Percentiles rank a stretch among this genome's conserved stretches.
These are phyloP conservation scores for Pseudopediastrum boryanum DNA, from an alignment of 139 green algal species.

Conservation along the genomic window DNA sequence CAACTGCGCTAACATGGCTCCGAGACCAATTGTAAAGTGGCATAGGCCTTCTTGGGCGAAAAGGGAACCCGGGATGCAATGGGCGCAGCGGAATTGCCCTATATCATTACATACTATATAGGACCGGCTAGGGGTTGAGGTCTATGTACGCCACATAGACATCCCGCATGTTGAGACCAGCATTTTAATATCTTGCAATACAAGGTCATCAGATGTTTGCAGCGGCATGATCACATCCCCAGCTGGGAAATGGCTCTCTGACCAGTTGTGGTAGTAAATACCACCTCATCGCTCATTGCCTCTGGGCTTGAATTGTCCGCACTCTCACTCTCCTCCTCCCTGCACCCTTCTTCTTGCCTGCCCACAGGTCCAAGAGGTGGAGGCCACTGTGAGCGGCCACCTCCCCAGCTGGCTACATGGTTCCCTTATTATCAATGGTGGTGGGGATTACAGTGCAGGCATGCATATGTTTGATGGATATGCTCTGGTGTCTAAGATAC, in stretches of 20 bases:
- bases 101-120: too few species aligned
- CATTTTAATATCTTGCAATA: too few species aligned
- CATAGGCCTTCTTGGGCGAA: too few species aligned
- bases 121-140: too few species aligned
- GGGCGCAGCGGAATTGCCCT: too few species aligned
- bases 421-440: conserved; percentile 64
- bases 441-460: conserved; percentile 54
- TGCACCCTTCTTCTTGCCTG: neutral
- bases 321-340: neutral
- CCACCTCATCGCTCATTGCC: neutral
- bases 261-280: neutral
- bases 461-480: conserved; percentile 86
- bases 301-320: neutral
- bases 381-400: conserved; percentile 36
- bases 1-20: too few species aligned
- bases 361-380: conserved; percentile 27
- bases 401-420: conserved; percentile 64
- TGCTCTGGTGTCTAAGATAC: conserved; percentile 61
- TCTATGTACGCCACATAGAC: too few species aligned
- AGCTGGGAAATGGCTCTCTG: neutral
- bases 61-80: too few species aligned
- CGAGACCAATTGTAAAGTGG: too few species aligned
- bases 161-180: too few species aligned
- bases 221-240: neutral
- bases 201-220: neutral